A percentile compares a stretch with the other conserved stretches of the same genome.
Evolutionary conservation across 164 flowering plant species (phyloP).

Genomic region (Aristolochia contorta): DNA sequence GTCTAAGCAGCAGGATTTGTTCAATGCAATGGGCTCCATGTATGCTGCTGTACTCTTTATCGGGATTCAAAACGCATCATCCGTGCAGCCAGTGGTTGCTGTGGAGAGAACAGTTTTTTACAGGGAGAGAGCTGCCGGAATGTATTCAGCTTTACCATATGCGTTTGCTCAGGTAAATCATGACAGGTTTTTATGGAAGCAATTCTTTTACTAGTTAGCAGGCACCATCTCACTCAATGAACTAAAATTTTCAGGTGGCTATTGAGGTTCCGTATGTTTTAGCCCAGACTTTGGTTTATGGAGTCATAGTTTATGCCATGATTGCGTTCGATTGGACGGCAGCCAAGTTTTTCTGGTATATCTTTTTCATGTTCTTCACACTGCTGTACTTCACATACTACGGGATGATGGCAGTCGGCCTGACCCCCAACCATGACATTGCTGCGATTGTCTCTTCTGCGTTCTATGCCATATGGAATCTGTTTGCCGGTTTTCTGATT

Average conservation of each 20-base stretch:
- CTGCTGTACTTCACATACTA: constrained; percentile 52
- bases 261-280: constrained; percentile 46
- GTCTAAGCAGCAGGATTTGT: constrained; percentile 24
- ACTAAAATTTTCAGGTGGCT: constrained; percentile 18
- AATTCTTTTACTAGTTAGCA: too few relatives aligned
- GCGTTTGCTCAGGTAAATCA: constrained; percentile 46
- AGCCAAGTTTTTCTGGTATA: constrained; percentile 49
- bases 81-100: constrained; percentile 53
- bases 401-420: constrained; percentile 68
- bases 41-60: constrained; percentile 44
- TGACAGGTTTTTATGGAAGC: background rate
- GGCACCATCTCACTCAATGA: background rate
- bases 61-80: constrained; percentile 40
- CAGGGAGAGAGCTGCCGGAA: constrained; percentile 53
- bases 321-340: constrained; percentile 55
- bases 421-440: constrained; percentile 49
- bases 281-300: constrained; percentile 30
- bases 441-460: constrained; percentile 45
- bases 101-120: constrained; percentile 51
- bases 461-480: constrained; percentile 55
- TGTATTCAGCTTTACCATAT: constrained; percentile 55
- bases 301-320: constrained; percentile 49
- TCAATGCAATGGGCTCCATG: constrained; percentile 62
- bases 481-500: constrained; percentile 53
- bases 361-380: constrained; percentile 56